These are phyloP conservation scores for Gaultheria prostrata DNA, from an alignment of 148 eudicot genomes.

Conservation along the genomic window DNA sequence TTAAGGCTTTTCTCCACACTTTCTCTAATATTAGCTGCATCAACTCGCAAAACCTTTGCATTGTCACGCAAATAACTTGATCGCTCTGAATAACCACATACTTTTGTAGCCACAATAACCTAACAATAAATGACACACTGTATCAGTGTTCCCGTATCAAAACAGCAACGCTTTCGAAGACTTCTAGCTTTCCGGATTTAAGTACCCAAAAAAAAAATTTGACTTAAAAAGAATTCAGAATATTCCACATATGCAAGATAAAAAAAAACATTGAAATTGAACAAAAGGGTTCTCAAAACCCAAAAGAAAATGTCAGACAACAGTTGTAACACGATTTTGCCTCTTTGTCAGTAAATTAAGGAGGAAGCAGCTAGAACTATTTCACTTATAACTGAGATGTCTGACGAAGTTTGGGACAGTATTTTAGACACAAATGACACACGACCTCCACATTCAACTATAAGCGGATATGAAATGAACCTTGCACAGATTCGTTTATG, in stretches of 20 bases:
- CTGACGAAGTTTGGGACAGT: not conserved
- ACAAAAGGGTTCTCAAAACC: not conserved
- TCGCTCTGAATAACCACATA: conserved; percentile 84
- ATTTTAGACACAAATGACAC: not conserved
- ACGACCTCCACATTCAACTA: not conserved
- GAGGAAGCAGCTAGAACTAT: not conserved
- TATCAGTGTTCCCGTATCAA: not conserved
- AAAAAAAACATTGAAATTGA: conserved; percentile 6
- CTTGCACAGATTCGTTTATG: not conserved
- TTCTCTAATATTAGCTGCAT: conserved; percentile 93
- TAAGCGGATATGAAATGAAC: not conserved
- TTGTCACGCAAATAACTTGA: conserved; percentile 67
- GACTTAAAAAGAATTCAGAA: not conserved
- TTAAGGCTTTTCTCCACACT: conserved; percentile 97
- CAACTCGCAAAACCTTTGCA: conserved; percentile 67
- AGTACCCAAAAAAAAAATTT: not conserved
- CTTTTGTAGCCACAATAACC: conserved; percentile 93
- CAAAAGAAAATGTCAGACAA: not conserved
- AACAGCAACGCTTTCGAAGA: not conserved
- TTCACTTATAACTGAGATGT: not conserved
- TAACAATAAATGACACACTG: conserved; percentile 22
- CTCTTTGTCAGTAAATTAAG: not conserved
- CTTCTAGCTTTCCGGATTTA: not conserved
- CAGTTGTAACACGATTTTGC: not conserved
- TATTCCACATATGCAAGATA: conserved; percentile 10